Conservation (phyloP, 768 basidiomycete species). For the Lentinula guzmanii region DNA sequence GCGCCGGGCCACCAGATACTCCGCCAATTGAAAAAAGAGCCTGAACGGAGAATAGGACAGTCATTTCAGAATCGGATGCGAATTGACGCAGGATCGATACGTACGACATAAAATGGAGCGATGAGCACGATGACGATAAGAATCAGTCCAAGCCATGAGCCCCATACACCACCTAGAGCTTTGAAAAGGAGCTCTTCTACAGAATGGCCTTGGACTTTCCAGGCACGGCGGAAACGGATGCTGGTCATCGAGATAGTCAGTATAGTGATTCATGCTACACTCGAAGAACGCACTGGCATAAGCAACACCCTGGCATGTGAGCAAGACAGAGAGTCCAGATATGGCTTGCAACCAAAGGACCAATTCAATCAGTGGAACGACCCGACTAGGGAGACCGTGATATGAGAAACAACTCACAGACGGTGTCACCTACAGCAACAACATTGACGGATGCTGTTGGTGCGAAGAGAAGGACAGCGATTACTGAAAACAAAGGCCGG, state of each 20-base stretch:
- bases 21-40: too few species aligned
- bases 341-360: slow-evolving; percentile 39
- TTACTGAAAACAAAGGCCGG: slow-evolving; percentile 37
- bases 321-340: slow-evolving; percentile 40
- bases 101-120: too few species aligned
- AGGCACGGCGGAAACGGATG: too few species aligned
- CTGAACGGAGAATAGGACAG: background rate
- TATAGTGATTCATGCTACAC: background rate
- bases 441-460: slow-evolving; percentile 36
- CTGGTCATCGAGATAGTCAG: slow-evolving; percentile 11
- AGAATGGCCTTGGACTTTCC: too few species aligned
- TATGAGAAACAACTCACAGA: slow-evolving; percentile 24
- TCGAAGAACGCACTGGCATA: slow-evolving; percentile 33
- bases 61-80: too few species aligned
- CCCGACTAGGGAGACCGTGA: background rate
- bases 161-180: too few species aligned
- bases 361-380: slow-evolving; percentile 7
- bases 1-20: too few species aligned
- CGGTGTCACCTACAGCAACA: slow-evolving; percentile 24
- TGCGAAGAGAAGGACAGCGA: slow-evolving; percentile 29
- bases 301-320: slow-evolving; percentile 34
- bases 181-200: too few species aligned
- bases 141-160: too few species aligned
- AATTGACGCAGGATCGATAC: too few species aligned
- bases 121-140: too few species aligned